Conservation (phyloP, 2,329 filamentous ascomycete genomes). For the Erysiphe neolycopersici region DNA sequence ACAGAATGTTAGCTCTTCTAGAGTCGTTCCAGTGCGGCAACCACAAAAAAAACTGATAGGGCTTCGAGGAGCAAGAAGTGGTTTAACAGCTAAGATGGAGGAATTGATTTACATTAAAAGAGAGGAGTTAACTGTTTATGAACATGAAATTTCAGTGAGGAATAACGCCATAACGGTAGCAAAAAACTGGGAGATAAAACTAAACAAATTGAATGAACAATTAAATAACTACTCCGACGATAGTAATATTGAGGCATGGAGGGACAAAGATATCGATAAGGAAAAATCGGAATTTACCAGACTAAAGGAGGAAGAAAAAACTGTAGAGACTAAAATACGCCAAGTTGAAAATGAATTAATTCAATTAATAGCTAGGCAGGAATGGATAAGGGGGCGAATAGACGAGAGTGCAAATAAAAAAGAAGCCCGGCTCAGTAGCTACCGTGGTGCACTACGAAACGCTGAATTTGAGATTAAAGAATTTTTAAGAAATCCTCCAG, state of each 20-base stretch:
- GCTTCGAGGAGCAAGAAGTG: slow-evolving; percentile 34
- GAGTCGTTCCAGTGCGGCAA: slow-evolving; percentile 33
- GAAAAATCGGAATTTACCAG: slow-evolving; percentile 32
- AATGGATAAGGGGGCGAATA: slow-evolving; percentile 31
- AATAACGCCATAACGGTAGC: slow-evolving; percentile 31
- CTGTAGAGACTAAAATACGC: slow-evolving; percentile 34
- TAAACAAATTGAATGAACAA: slow-evolving; percentile 18
- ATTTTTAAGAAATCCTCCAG: slow-evolving; percentile 30
- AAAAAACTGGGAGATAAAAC: slow-evolving; percentile 22
- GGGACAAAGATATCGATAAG: slow-evolving; percentile 19
- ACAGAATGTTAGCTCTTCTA: slow-evolving; percentile 5
- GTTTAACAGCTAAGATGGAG: slow-evolving; percentile 34
- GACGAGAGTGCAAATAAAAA: slow-evolving; percentile 34
- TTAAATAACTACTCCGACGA: slow-evolving; percentile 18
- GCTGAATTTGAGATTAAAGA: slow-evolving; percentile 33
- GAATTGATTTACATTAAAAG: slow-evolving; percentile 37
- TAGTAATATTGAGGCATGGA: slow-evolving; percentile 25
- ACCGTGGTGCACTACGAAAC: slow-evolving; percentile 36
- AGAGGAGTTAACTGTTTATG: slow-evolving; percentile 37
- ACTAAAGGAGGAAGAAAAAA: slow-evolving; percentile 26
- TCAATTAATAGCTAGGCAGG: slow-evolving; percentile 30
- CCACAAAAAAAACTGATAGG: slow-evolving; percentile 25
- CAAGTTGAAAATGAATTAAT: slow-evolving; percentile 36
- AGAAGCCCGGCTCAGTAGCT: slow-evolving; percentile 47
- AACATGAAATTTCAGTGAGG: slow-evolving; percentile 27